phyloP scores from a whole-genome alignment of 2,329 filamentous ascomycete species.

The Pseudomassariella vexata region DNA sequence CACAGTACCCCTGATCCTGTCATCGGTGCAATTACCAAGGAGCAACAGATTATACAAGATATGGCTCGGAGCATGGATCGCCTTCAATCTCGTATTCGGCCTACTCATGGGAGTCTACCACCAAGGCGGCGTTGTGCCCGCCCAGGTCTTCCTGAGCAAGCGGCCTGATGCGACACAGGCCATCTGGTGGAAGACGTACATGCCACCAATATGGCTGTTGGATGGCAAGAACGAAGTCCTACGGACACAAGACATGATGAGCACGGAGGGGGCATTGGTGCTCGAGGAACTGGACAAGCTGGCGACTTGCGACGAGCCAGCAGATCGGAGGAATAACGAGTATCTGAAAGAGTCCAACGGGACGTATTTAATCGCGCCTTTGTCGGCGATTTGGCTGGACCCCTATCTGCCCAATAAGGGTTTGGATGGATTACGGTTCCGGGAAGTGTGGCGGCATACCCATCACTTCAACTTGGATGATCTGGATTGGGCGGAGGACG shows the following conservation, averaged over 20 bases:
- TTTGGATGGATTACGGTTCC: constrained; percentile 54
- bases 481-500: constrained; percentile 72
- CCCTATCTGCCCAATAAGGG: constrained; percentile 55
- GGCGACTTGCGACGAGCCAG: constrained; percentile 58
- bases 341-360: constrained; percentile 57
- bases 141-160: constrained; percentile 67
- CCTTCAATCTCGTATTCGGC: constrained; percentile 64
- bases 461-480: constrained; percentile 74
- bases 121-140: constrained; percentile 71
- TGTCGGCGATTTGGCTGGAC: constrained; percentile 66
- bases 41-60: constrained; percentile 39
- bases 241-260: constrained; percentile 69
- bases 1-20: constrained; percentile 69
- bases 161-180: constrained; percentile 64
- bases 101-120: constrained; percentile 76
- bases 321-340: constrained; percentile 48
- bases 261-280: constrained; percentile 56
- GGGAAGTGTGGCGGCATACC: constrained; percentile 63
- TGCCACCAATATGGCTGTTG: constrained; percentile 73
- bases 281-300: constrained; percentile 51
- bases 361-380: constrained; percentile 67
- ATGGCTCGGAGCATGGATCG: constrained; percentile 59
- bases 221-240: constrained; percentile 69
- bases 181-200: constrained; percentile 84
- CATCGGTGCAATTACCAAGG: constrained; percentile 63